Evolutionary conservation across 768 basidiomycete species (phyloP), one percentile per base, ranked within the genome.

Genomic region (Flagelloscypha sp.): DNA sequence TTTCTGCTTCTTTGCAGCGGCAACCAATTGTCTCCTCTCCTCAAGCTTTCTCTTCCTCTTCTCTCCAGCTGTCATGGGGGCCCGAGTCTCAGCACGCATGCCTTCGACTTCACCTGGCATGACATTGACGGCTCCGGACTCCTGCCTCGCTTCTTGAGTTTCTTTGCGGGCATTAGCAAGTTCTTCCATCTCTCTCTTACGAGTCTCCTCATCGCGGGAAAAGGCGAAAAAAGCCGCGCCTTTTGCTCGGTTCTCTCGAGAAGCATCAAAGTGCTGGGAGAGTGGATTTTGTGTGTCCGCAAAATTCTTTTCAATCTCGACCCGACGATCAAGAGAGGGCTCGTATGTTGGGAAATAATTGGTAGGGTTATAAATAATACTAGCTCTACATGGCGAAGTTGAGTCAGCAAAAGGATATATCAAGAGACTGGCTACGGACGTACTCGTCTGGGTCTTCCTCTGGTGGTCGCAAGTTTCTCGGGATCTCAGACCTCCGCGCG

Each of bases 161-260:
- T 92, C 85, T 30, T 72, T 68, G 27, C 88, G 66, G 2, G 68
- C 70, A 4, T 61, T 53, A 39, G 70, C 74, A 9, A 98, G 62
- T 37, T 84, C 84, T 38, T 86, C 86, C 88, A 93, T 86, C 54
- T 97, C 81, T 33, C 65, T 62, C 44, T 61, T 62, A 27, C 95
- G 68, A 19, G 72, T 75, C 44, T 85, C 84, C 49, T 90, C 87
- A 47, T 95, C 89, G 3, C 55, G 71, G 9, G 88, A 87, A 57
- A 98, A 93, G 53, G 87, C 84, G 56, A 94, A 95, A 59, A 84
- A 88, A 1, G 76, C 92, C 1, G 94, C 93, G 28, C 86, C 95
- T 55, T 81, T 83, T 9, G 84, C 76, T 11, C 95, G 84, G 13
- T 84, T 79, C 58, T 99, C 94, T 33, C 59, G 62, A 1, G 74